Base-by-base conservation (phyloP, 1,284 basidiomycete genomes). In the Rhodotorula glutinis region DNA sequence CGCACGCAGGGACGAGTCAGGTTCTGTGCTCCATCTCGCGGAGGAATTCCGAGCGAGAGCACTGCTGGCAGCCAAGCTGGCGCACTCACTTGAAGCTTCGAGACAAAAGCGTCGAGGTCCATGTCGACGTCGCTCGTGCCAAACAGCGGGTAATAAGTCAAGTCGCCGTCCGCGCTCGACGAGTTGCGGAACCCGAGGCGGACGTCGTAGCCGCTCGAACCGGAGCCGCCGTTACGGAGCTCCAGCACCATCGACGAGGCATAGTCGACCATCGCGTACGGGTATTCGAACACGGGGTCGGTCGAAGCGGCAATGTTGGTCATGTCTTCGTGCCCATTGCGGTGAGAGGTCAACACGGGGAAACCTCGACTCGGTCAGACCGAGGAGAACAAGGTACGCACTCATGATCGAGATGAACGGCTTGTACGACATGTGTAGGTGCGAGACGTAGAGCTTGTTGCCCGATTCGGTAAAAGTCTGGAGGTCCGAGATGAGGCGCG, bases 201-300 rank as follows among this genome's bases (percentile, higher is more conserved):
- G 19, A 73, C 72, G 55, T 66, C 60, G 60, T 56, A 55, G 17
- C 54, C 59, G 56, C 46, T 53, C 30, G 57, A 2, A 14, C 56
- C 57, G 10, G 44, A 57, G 2, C 40, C 49, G 79, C 85, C 87
- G 82, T 73, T 86, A 84, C 69, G 85, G 65, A 93, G 82, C 80
- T 93, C 91, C 72, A 92, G 87, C 53, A 86, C 86, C 57, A 90
- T 78, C 27, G 88, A 87, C 56, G 88, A 88, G 2, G 87, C 87
- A 75, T 85, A 92, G 79, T 91, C 84, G 75, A 91, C 90, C 87
- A 71, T 69, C 13, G 41, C 60, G 51, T 61, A 29, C 51, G 55
- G 62, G 66, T 40, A 29, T 19, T 23, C 19, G 27, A 55, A 84
- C 85, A 75, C 75, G 87, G 88, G 87, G 70, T 90, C 85, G 43